Evolutionary conservation across 306 rosid species (phyloP).

Genomic region (Erythrophleum fordii): DNA sequence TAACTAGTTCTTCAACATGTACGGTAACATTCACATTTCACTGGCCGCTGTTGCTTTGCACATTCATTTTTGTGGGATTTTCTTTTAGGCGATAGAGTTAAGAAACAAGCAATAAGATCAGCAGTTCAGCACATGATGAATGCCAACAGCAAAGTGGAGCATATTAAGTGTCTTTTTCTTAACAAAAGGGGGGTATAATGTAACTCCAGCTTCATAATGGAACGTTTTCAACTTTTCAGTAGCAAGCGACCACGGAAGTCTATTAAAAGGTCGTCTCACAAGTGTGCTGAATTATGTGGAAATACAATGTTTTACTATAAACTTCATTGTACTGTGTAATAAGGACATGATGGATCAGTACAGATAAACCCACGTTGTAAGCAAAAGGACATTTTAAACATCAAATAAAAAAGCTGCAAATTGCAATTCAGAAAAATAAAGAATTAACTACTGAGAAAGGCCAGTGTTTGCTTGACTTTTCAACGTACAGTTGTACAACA

Average conservation of each 20-base stretch:
- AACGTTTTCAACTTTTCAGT: background rate
- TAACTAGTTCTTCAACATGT: background rate
- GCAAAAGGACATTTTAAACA: background rate
- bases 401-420: background rate
- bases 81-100: background rate
- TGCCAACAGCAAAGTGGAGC: too few relatives aligned
- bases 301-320: background rate
- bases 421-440: conserved; percentile 8
- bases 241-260: background rate
- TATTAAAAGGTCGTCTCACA: too few relatives aligned
- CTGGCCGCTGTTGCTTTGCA: background rate
- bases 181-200: background rate
- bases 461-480: conserved; percentile 16
- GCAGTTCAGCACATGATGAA: background rate
- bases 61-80: background rate
- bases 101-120: background rate
- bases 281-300: background rate
- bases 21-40: background rate
- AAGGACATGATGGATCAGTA: background rate
- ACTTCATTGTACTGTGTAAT: too few relatives aligned
- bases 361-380: background rate
- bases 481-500: conserved; percentile 34
- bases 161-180: too few relatives aligned
- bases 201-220: background rate
- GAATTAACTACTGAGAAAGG: background rate